Conservation (phyloP, 768 basidiomycete genomes). For the Favolaschia claudopus region DNA sequence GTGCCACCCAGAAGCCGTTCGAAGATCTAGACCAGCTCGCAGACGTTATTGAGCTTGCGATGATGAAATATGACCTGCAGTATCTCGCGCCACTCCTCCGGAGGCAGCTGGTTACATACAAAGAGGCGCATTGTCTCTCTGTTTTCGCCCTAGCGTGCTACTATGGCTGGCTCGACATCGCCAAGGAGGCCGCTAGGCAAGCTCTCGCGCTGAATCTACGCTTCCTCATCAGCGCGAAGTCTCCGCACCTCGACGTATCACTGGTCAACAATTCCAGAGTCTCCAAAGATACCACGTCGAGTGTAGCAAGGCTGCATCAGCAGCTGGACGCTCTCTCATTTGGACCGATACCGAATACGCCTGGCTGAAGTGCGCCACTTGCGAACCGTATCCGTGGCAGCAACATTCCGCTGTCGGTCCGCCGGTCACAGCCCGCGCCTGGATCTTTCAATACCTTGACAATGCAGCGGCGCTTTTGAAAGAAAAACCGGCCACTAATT, state of each 20-base stretch:
- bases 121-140: not conserved
- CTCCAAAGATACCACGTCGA: not conserved
- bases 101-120: not conserved
- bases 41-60: not conserved
- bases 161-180: not conserved
- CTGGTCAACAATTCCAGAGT: not conserved
- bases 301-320: not conserved
- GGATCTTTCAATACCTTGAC: slow-evolving; percentile 1
- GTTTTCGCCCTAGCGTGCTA: not conserved
- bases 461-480: not conserved
- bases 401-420: not conserved
- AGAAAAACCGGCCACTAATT: not conserved
- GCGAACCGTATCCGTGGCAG: not conserved
- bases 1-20: not conserved
- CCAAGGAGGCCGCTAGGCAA: not conserved
- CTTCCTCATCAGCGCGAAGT: not conserved
- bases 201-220: not conserved
- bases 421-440: not conserved
- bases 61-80: not conserved
- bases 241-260: not conserved
- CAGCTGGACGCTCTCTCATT: not conserved
- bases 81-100: not conserved
- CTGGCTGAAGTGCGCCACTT: not conserved
- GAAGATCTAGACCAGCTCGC: not conserved
- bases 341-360: not conserved